Evolutionary conservation across 768 basidiomycete genomes (phyloP).

Genomic region (Tephrocybe sp.): DNA sequence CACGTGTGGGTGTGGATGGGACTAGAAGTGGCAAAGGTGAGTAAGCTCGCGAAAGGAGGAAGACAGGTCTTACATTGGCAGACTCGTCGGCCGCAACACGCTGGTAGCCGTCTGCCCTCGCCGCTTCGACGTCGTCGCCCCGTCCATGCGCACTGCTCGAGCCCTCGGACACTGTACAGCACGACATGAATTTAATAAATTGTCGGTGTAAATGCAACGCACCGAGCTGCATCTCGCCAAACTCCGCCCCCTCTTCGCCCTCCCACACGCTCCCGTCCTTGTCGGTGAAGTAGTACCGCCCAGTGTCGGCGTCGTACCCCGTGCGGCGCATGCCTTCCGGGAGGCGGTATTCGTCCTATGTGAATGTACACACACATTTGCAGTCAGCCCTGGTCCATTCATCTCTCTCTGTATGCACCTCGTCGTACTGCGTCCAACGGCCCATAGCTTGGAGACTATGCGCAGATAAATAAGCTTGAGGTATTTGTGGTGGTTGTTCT

Average conservation of each 20-base stretch:
- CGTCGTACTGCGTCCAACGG: constrained; percentile 48
- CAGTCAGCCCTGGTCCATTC: too few relatives aligned
- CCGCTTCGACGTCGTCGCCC: constrained; percentile 52
- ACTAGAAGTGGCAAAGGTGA: not conserved
- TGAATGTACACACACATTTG: not conserved
- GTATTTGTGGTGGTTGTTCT: too few relatives aligned
- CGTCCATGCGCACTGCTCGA: constrained; percentile 22
- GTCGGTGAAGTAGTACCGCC: constrained; percentile 65
- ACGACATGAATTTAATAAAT: not conserved
- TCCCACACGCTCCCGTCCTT: constrained; percentile 54
- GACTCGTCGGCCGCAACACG: constrained; percentile 46
- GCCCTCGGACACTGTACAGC: constrained; percentile 16
- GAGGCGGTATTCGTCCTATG: constrained; percentile 52
- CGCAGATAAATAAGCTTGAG: too few relatives aligned
- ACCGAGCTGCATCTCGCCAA: constrained; percentile 56
- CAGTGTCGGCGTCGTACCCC: constrained; percentile 75
- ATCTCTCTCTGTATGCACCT: too few relatives aligned
- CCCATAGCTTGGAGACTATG: constrained; percentile 22
- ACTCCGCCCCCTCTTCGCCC: constrained; percentile 61
- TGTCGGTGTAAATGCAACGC: constrained; percentile 3
- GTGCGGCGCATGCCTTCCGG: constrained; percentile 64
- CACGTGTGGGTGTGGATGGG: constrained; percentile 22
- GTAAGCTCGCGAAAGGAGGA: not conserved
- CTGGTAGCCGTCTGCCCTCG: constrained; percentile 58
- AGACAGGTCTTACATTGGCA: too few relatives aligned